Evolutionary conservation across 202 grass and related monocot genomes (phyloP), one percentile per base, ranked within the genome.

Genomic region (Miscanthus sacchariflorus): DNA sequence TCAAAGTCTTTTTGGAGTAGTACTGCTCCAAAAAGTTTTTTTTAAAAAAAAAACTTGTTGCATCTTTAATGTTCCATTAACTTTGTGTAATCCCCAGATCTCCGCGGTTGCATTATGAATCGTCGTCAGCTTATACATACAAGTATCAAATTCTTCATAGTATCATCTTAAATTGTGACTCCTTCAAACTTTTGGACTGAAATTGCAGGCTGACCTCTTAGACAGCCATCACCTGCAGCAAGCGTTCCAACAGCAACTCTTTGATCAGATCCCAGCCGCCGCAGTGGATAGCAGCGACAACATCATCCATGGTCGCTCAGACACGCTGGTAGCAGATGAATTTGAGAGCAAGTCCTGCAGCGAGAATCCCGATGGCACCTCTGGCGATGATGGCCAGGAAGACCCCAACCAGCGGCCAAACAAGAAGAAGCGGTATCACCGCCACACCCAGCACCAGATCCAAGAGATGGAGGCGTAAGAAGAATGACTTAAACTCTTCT

Each of bases 401-500:
- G 96, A 98, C 73, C 89, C 89, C 12, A 94, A 89, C 79, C 93
- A 96, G 69, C 89, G 89, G 39, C 92, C 92, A 12, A 86, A 89
- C 75, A 98, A 98, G 87, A 98, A 98, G 90, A 98, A 98, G 88
- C 92, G 93, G 10, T 98, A 98, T 46, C 96, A 98, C 78, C 96
- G 96, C 82, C 96, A 98, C 80, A 98, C 96, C 12, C 93, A 91
- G 36, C 89, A 96, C 59, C 96, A 98, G 84, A 98, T 98, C 70
- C 96, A 96, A 77, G 96, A 98, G 84, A 91, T 98, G 90, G 96
- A 98, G 82, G 75, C 92, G 93, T 98, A 94, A 91, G 81, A 75
- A 54, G 18, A 12, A 35, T 69, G 19, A 14, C 30, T 78, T 19
- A 4, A 21, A 13, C 24, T 45, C 8, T 13, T 4, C 5, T 61